A percentile compares a stretch with the other conserved stretches of the same genome.
Conservation (phyloP, 2,329 filamentous ascomycete genomes). For the Ophiostoma perfectum region DNA sequence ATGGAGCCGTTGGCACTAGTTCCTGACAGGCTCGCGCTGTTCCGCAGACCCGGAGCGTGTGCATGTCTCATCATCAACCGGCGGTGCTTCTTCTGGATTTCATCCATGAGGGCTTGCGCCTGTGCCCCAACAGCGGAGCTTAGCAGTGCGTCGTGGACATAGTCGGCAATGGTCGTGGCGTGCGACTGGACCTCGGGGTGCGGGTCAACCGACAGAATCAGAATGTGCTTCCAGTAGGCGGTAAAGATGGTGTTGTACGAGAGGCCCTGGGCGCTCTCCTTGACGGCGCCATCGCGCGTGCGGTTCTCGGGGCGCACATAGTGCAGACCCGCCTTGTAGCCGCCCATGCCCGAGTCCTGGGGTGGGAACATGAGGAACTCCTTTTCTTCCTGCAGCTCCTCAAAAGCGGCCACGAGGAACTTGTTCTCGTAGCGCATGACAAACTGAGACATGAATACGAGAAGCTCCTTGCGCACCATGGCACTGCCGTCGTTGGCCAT, state of each 20-base stretch:
- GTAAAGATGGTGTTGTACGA: conserved; percentile 89
- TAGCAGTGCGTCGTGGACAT: conserved; percentile 70
- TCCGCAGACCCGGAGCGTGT: conserved; percentile 41
- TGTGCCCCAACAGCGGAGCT: conserved; percentile 68
- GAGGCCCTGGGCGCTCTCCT: conserved; percentile 51
- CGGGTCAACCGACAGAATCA: conserved; percentile 87
- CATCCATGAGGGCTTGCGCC: conserved; percentile 67
- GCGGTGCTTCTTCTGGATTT: conserved; percentile 54
- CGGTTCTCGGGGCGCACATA: conserved; percentile 53
- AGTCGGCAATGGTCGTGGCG: conserved; percentile 79
- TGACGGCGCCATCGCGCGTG: conserved; percentile 53
- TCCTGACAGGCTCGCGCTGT: conserved; percentile 37
- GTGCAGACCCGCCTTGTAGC: conserved; percentile 59
- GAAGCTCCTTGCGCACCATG: conserved; percentile 85
- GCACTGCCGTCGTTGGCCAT: conserved; percentile 93
- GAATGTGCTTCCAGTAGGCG: conserved; percentile 86
- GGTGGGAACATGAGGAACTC: conserved; percentile 57
- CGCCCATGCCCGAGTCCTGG: conserved; percentile 36
- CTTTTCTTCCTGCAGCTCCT: conserved; percentile 80
- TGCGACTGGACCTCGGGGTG: conserved; percentile 88
- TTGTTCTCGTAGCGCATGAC: conserved; percentile 86
- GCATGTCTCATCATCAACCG: conserved; percentile 43
- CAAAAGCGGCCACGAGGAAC: conserved; percentile 85
- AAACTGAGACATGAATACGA: conserved; percentile 91
- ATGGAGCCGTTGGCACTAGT: background rate